Conservation (phyloP, 768 basidiomycete species). For the Naematelia aurantialba region DNA sequence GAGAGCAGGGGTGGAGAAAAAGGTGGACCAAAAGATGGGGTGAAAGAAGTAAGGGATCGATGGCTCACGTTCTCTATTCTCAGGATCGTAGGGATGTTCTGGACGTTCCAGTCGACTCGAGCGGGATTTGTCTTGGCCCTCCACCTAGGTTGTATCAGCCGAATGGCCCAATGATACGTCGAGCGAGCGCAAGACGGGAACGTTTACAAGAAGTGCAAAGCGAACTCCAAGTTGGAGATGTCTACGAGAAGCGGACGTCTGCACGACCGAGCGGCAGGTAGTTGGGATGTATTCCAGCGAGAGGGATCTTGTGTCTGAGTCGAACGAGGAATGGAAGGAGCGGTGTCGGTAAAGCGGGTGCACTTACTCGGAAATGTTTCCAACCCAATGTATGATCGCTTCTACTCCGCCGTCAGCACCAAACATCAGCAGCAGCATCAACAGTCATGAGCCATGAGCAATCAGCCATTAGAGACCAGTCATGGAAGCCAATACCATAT, state of each 20-base stretch:
- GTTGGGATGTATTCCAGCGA: neutral
- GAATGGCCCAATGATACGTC: neutral
- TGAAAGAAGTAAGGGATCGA: neutral
- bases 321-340: neutral
- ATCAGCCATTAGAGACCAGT: too few relatives aligned
- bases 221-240: neutral
- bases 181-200: neutral
- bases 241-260: neutral
- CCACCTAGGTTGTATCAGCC: slow-evolving; percentile 34
- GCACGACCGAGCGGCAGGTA: neutral
- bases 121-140: slow-evolving; percentile 37
- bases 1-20: neutral
- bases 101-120: slow-evolving; percentile 38
- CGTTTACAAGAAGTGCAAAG: neutral
- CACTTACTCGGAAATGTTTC: slow-evolving; percentile 34
- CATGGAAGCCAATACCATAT: too few relatives aligned
- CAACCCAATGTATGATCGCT: slow-evolving; percentile 46
- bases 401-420: slow-evolving; percentile 19
- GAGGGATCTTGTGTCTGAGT: neutral
- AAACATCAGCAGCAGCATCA: neutral
- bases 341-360: neutral
- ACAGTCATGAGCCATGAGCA: too few relatives aligned
- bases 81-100: slow-evolving; percentile 44
- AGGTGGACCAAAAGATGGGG: neutral
- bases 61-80: slow-evolving; percentile 23